Conservation (phyloP, 1,284 basidiomycete genomes). For the Schizophyllum amplum region DNA sequence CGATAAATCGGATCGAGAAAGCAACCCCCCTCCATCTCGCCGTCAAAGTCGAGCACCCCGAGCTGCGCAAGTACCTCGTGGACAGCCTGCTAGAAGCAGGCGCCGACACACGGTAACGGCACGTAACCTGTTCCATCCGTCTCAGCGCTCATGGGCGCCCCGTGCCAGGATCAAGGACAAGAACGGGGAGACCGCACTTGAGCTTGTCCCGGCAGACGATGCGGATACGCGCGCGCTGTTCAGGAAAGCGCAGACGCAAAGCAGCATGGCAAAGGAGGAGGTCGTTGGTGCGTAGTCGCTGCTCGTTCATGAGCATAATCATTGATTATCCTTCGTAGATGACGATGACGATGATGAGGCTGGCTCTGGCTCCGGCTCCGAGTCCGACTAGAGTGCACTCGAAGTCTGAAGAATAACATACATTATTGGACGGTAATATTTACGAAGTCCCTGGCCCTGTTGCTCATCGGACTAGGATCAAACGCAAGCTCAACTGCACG, state of each 20-base stretch:
- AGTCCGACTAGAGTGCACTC: conserved; percentile 23
- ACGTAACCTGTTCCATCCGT: background rate
- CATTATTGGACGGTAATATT: background rate
- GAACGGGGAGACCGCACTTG: conserved; percentile 49
- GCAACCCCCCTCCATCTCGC: conserved; percentile 84
- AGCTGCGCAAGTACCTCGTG: conserved; percentile 47
- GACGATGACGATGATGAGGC: conserved; percentile 28
- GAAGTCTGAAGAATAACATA: too few species aligned
- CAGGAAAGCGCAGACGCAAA: conserved; percentile 40
- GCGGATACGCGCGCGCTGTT: conserved; percentile 36
- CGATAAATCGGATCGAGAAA: conserved; percentile 63
- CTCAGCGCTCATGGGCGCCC: background rate
- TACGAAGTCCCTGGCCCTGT: too few species aligned
- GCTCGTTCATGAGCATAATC: background rate
- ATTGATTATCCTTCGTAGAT: conserved; percentile 10
- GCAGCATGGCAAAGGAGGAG: conserved; percentile 30
- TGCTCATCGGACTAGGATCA: too few species aligned
- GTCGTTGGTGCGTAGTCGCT: conserved; percentile 31
- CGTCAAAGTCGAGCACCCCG: conserved; percentile 52
- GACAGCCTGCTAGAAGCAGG: conserved; percentile 71
- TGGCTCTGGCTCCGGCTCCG: conserved; percentile 30
- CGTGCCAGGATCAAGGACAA: conserved; percentile 62
- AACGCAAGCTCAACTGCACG: too few species aligned
- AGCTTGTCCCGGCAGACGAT: conserved; percentile 49
- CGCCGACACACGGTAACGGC: conserved; percentile 53